Evolutionary conservation across 106 monocot species (phyloP).

Genomic region (Allium cepa): DNA sequence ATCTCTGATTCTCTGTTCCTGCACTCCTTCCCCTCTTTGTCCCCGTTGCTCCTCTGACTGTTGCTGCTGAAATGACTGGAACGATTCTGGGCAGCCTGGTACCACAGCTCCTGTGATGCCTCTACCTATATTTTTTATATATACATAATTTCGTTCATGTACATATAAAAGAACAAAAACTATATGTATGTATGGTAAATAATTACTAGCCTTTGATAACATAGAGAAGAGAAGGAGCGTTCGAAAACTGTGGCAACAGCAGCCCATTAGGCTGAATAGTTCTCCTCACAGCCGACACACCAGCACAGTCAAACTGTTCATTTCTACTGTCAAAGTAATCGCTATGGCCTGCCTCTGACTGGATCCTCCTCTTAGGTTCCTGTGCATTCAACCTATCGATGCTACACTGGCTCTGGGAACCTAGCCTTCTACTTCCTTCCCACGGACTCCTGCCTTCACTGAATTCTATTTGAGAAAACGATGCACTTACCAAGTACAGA

Average conservation of each 20-base stretch:
- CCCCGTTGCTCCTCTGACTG: neutral
- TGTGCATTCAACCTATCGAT: conserved; percentile 19
- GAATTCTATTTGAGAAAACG: too few relatives aligned
- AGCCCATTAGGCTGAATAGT: conserved; percentile 15
- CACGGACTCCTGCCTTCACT: too few relatives aligned
- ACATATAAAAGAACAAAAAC: too few relatives aligned
- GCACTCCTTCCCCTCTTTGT: neutral
- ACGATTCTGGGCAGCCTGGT: conserved; percentile 15
- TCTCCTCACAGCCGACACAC: conserved; percentile 12
- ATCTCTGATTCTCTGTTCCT: conserved; percentile 19
- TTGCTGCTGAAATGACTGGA: conserved; percentile 16
- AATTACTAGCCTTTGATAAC: conserved; percentile 16
- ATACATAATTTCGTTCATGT: too few relatives aligned
- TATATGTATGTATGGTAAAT: too few relatives aligned
- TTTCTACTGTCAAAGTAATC: conserved; percentile 23
- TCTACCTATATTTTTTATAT: conserved; percentile 9
- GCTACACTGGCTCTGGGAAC: conserved; percentile 6
- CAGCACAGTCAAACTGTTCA: conserved; percentile 29
- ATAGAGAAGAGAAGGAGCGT: conserved; percentile 25
- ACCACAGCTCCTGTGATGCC: conserved; percentile 9
- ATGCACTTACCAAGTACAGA: too few relatives aligned
- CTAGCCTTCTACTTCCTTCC: too few relatives aligned
- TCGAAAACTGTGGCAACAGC: conserved; percentile 14
- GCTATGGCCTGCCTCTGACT: conserved; percentile 32
- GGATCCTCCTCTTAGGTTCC: conserved; percentile 13